Evolutionary conservation across 2,329 filamentous ascomycete genomes (phyloP), one percentile per base, ranked within the genome.

Genomic region (Penicillium sp.): DNA sequence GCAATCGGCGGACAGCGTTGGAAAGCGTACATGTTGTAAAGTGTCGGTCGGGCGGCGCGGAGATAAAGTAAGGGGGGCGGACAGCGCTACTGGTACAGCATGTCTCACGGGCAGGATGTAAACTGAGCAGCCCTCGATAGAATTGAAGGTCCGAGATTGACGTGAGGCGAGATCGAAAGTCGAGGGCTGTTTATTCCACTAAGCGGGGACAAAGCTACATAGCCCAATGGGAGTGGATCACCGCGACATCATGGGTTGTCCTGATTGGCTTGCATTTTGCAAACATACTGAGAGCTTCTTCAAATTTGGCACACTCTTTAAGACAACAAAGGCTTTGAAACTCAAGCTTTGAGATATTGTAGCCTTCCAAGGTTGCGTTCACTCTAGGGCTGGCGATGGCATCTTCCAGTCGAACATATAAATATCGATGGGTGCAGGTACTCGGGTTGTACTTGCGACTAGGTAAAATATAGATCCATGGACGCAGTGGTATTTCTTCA

Each of bases 21-120:
- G 67, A 63, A 10, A 36, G 21, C 47, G 45, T 55, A 67, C 64
- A 67, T 67, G 42, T 40, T 61, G 62, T 39, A 39, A 29, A 13
- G 45, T 24, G 32, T 32, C 44, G 43, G 45, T 29, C 42, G 48
- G 50, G 50, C 48, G 50, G 45, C 45, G 58, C 43, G 47, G 38
- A 51, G 29, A 42, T 38, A 51, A 27, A 45, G 42, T 16, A 48
- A 53, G 50, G 49, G 38, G 34, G 47, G 45, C 7, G 16, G 36
- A 51, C 31, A 44, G 39, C n/a, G 45, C 48, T 58, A 60, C 32
- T 50, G 47, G 22, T 31, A 21, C 18, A 46, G 38, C 42, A 44
- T 55, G 47, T 38, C 42, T 50, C 58, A 48, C 57, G 48, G 39
- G 22, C 41, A 27, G 14, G 27, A 41, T 48, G 14, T 8, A n/a